Base-by-base conservation (phyloP, 805 yeast species). In the Jamesozyma rosinii region DNA sequence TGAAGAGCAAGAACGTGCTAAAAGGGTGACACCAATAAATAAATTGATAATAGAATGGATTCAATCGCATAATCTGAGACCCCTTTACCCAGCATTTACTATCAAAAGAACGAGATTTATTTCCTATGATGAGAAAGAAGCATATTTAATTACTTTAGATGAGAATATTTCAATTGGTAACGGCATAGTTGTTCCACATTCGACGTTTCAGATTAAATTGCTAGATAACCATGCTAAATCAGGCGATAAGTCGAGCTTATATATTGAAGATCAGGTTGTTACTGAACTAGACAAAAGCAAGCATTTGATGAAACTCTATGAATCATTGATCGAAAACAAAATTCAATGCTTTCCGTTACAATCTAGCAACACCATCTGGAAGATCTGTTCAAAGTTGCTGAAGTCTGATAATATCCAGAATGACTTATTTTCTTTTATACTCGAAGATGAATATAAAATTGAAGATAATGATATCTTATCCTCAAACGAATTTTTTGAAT, bases 1-100 rank as follows among this genome's bases (percentile, higher is more conserved):
- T 9, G 15, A 34, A 15, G 18, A 38, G 31, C 13, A 30, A 33
- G 22, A 37, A 10, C 4, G 19, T 18, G 3, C n/a, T 24, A 44
- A 2, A 13, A 39, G 6, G 4, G 17, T 40, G 5, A 35, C 41
- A 10, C 50, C 58, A 10, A 27, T 58, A n/a, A 49, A 52, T 29
- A 59, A 53, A 38, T 24, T 51, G 6, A 47, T 56, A 14, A n/a
- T 54, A 2, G 64, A 61, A 21, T 59, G 64, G 64, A 29, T 59
- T 1, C 46, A 44, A 15, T 43, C 57, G 1, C 63, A 50, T 38
- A 43, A 52, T 15, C 37, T 55, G 35, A 38, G 42, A 20, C 22
- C 40, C 10, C 21, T 42, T 6, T 45, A 45, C 2, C 53, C 54
- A 2, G 26, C 17, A 5, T 49, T 57, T 15, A 35, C 44, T 8